A percentile compares a stretch with the other conserved stretches of the same genome.
These are phyloP conservation scores for Phytophthora pinifolia DNA, from an alignment of 352 stramenopile genomes.

Conservation along the genomic window DNA sequence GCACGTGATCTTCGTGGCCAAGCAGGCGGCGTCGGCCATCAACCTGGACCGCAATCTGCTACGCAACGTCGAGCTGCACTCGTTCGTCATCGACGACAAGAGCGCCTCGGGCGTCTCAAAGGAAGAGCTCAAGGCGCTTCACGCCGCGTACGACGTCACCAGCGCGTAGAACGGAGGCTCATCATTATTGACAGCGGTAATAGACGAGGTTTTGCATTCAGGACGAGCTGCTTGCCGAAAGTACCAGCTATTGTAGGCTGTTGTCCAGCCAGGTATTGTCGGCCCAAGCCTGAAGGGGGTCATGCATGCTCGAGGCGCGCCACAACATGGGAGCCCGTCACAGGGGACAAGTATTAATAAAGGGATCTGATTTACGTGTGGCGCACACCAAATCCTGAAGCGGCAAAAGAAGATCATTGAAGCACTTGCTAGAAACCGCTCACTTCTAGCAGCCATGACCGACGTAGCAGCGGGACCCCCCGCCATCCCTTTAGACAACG, in stretches of 20 bases:
- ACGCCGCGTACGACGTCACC: constrained; percentile 31
- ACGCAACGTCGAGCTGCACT: constrained; percentile 43
- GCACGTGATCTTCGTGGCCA: constrained; percentile 66
- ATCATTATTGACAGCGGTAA: constrained; percentile 3
- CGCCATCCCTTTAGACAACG: constrained; percentile 4
- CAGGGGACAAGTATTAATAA: constrained; percentile 14
- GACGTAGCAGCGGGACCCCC: neutral
- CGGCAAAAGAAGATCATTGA: constrained; percentile 31
- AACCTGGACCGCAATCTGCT: constrained; percentile 54
- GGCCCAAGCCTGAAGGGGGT: too few relatives aligned
- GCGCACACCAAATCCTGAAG: constrained; percentile 19
- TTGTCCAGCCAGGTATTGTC: too few relatives aligned
- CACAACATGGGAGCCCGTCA: constrained; percentile 1
- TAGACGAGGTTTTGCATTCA: constrained; percentile 3
- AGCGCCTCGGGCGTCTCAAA: constrained; percentile 26
- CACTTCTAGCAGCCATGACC: constrained; percentile 10
- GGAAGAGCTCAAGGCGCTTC: constrained; percentile 37
- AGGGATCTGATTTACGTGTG: constrained; percentile 35
- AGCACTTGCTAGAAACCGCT: constrained; percentile 3
- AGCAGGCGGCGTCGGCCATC: constrained; percentile 38
- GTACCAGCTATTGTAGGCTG: too few relatives aligned
- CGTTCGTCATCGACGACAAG: constrained; percentile 54
- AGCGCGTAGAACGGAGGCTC: constrained; percentile 11
- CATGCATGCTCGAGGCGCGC: constrained; percentile 10
- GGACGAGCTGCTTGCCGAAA: too few relatives aligned